Percentiles rank a stretch among this genome's conserved stretches.
Conservation (phyloP, 2,329 filamentous ascomycete species). For the Cryphonectria naterciae region DNA sequence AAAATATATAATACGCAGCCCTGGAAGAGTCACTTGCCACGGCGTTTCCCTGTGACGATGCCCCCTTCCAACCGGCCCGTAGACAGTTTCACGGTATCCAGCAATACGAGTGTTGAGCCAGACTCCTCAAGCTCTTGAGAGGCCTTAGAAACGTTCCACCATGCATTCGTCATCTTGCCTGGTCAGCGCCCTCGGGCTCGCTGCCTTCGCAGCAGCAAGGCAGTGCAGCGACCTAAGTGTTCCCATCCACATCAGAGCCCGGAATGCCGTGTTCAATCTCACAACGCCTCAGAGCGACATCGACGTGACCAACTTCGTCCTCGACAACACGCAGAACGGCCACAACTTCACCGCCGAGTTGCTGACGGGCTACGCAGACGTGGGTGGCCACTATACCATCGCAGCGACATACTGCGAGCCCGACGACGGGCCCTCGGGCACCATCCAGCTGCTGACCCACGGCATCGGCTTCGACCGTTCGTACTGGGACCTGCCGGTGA, state of each 20-base stretch:
- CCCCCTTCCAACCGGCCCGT: neutral
- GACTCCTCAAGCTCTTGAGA: neutral
- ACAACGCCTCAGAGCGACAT: slow-evolving; percentile 54
- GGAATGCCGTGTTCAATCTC: slow-evolving; percentile 58
- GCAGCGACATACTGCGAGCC: slow-evolving; percentile 66
- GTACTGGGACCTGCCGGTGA: slow-evolving; percentile 35
- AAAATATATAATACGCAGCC: neutral
- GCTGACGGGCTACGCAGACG: slow-evolving; percentile 52
- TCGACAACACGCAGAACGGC: slow-evolving; percentile 54
- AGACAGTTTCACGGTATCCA: neutral
- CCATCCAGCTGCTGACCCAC: slow-evolving; percentile 55
- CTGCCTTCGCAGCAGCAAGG: slow-evolving; percentile 39
- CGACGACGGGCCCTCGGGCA: slow-evolving; percentile 44
- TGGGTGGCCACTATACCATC: slow-evolving; percentile 60
- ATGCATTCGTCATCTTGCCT: neutral
- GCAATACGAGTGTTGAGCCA: neutral
- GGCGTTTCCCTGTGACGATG: neutral
- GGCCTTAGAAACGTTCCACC: neutral
- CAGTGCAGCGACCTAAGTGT: slow-evolving; percentile 57
- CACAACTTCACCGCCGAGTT: slow-evolving; percentile 51
- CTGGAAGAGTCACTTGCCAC: neutral
- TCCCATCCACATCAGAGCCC: slow-evolving; percentile 56
- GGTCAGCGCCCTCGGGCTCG: slow-evolving; percentile 30
- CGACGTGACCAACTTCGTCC: slow-evolving; percentile 60
- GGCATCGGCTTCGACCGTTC: slow-evolving; percentile 59